Percentiles rank a stretch among this genome's conserved stretches.
These are phyloP conservation scores for Gynochthodes officinalis DNA, from an alignment of 257 asterid species.

Conservation along the genomic window DNA sequence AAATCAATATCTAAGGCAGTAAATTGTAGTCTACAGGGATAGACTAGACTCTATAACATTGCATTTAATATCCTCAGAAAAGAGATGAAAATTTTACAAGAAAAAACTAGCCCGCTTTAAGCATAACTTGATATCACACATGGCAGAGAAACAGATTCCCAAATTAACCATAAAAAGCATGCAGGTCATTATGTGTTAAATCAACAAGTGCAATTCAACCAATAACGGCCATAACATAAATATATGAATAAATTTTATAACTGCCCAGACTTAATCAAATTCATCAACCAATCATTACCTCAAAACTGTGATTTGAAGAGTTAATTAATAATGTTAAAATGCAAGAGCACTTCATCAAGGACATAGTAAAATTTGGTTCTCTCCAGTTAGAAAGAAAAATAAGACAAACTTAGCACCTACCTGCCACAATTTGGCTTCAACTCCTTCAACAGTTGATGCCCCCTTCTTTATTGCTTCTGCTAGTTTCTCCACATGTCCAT, in stretches of 20 bases:
- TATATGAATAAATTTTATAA: background rate
- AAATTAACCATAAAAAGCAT: background rate
- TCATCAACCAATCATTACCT: slow-evolving; percentile 7
- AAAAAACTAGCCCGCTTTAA: background rate
- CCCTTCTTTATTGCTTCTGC: slow-evolving; percentile 77
- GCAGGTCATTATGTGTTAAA: background rate
- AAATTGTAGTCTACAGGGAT: background rate
- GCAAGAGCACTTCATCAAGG: background rate
- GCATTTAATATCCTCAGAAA: background rate
- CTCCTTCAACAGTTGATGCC: slow-evolving; percentile 70
- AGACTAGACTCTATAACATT: background rate
- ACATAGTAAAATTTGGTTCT: background rate
- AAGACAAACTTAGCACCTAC: slow-evolving; percentile 31
- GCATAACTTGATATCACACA: background rate
- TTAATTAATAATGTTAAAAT: background rate
- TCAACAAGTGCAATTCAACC: background rate
- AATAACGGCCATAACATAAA: background rate
- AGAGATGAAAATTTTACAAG: background rate
- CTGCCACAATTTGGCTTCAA: slow-evolving; percentile 80
- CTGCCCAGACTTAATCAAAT: background rate
- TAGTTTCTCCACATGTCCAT: slow-evolving; percentile 77
- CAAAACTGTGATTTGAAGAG: background rate
- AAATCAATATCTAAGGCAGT: background rate
- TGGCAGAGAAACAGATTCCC: background rate
- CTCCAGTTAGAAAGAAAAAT: background rate